These are phyloP conservation scores for Solanum lycopersicoides DNA, from an alignment of 257 asterid genomes.

Conservation along the genomic window DNA sequence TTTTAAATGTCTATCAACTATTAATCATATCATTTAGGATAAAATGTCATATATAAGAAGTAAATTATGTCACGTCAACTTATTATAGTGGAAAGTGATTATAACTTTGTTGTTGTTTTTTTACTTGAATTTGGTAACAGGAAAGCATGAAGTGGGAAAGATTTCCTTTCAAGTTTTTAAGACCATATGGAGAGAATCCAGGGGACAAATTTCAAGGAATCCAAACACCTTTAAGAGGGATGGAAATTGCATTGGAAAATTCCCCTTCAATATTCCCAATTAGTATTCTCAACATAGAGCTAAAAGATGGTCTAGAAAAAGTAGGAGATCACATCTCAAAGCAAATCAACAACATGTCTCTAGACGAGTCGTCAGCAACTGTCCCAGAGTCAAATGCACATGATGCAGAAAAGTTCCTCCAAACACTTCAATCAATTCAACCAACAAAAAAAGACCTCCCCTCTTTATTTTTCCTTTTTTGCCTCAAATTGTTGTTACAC, in stretches of 20 bases:
- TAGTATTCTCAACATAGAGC: slow-evolving; percentile 11
- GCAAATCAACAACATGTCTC: slow-evolving; percentile 30
- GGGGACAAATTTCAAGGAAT: slow-evolving; percentile 32
- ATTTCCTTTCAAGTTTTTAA: slow-evolving; percentile 35
- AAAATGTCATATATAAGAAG: neutral
- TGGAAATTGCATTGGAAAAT: slow-evolving; percentile 49
- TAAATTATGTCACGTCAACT: neutral
- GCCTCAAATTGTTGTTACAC: slow-evolving; percentile 44
- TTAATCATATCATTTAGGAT: neutral
- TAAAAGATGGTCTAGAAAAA: slow-evolving; percentile 22
- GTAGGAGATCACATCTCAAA: slow-evolving; percentile 28
- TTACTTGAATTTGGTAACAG: slow-evolving; percentile 20
- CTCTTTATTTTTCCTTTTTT: slow-evolving; percentile 59
- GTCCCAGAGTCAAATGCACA: slow-evolving; percentile 30
- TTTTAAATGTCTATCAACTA: neutral
- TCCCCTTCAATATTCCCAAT: slow-evolving; percentile 27
- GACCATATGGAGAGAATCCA: slow-evolving; percentile 40
- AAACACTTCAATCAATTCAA: slow-evolving; percentile 31
- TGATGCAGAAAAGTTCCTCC: slow-evolving; percentile 21
- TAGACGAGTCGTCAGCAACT: slow-evolving; percentile 23
- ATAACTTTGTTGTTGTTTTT: neutral
- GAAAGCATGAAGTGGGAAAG: slow-evolving; percentile 79
- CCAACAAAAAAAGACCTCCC: slow-evolving; percentile 29
- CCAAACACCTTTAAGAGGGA: slow-evolving; percentile 63
- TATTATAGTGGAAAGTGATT: neutral